Base-by-base conservation (phyloP, 345 rosid species). In the Arabis hirsuta region DNA sequence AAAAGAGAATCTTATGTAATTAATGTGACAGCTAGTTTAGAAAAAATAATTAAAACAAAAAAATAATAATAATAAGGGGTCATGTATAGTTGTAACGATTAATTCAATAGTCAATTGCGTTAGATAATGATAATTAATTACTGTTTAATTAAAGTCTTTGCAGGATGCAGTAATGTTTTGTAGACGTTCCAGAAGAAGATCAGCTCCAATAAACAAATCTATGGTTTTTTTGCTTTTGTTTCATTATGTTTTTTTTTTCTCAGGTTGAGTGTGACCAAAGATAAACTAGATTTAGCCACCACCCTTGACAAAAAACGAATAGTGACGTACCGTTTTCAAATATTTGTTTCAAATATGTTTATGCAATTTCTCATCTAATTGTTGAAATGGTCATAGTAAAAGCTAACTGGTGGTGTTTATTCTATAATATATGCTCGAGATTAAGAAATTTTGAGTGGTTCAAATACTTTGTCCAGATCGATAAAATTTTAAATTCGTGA, bases 1-100 rank as follows among this genome's bases (percentile, higher is more conserved):
- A 12, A 50, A 59, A 51, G 61, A 74, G 67, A 67, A 66, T 74
- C 55, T 70, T 56, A 64, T 50, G 65, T 55, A 54, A 62, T 75
- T 3, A 61, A 46, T 54, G 16, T 69, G 71, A 76, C 74, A 69
- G 79, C 72, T 58, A 27, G 38, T 39, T 39, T 46, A 64, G 47
- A 24, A 50, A 61, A 71, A 71, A 44, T 19, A 32, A 8, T 38
- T 48, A 4, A 19, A 42, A 52, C n/a, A 0, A 43, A 41, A 7
- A 5, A 50, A 43, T 20, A 41, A 12, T 14, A 41, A 70, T 29
- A 29, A 29, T 4, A 5, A 29, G 32, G 41, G 32, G 16, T 50
- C 16, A 32, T 5, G 56, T 72, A 60, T n/a, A 38, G 57, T 47
- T 73, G 77, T 65, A 65, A 73, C 77, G 44, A 65, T 57, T 13